phyloP scores from a whole-genome alignment of 108 stramenopile genomes.

The Pseudonitzschia multiseries region DNA sequence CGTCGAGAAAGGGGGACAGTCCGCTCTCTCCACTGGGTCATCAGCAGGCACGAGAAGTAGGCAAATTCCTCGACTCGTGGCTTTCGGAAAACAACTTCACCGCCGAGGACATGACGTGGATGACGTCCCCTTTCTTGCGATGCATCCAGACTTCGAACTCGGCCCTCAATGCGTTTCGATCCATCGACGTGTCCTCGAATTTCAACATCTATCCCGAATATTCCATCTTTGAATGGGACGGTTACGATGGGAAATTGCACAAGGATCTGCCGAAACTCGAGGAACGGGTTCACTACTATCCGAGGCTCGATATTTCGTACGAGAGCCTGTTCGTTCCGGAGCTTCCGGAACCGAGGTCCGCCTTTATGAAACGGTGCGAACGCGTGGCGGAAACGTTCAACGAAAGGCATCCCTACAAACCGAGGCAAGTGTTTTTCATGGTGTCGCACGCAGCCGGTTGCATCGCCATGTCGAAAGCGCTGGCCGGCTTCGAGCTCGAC shows the following conservation, averaged over 20 bases:
- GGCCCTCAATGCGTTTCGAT: conserved; percentile 43
- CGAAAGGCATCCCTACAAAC: conserved; percentile 35
- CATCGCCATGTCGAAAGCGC: conserved; percentile 43
- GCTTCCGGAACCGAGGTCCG: conserved; percentile 47
- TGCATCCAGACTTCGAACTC: conserved; percentile 52
- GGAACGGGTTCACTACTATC: conserved; percentile 64
- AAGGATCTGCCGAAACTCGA: conserved; percentile 38
- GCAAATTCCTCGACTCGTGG: conserved; percentile 42
- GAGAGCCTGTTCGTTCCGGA: conserved; percentile 49
- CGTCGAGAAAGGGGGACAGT: conserved; percentile 55
- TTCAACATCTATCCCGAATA: conserved; percentile 50
- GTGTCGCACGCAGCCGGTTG: conserved; percentile 62
- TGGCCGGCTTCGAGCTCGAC: conserved; percentile 20
- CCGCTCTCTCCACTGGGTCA: conserved; percentile 69
- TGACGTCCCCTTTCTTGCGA: conserved; percentile 62
- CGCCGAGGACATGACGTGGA: conserved; percentile 45
- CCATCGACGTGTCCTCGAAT: conserved; percentile 7
- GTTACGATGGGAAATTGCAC: conserved; percentile 54
- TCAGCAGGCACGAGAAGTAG: conserved; percentile 74
- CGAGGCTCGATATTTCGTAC: conserved; percentile 44
- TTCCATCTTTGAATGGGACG: conserved; percentile 61
- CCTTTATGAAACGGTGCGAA: conserved; percentile 48
- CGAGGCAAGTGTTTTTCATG: conserved; percentile 35
- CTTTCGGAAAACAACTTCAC: conserved; percentile 29
- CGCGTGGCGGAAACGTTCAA: conserved; percentile 32